Evolutionary conservation across 495 filamentous ascomycete genomes (phyloP).

Genomic region (Parathielavia hyrcaniae): DNA sequence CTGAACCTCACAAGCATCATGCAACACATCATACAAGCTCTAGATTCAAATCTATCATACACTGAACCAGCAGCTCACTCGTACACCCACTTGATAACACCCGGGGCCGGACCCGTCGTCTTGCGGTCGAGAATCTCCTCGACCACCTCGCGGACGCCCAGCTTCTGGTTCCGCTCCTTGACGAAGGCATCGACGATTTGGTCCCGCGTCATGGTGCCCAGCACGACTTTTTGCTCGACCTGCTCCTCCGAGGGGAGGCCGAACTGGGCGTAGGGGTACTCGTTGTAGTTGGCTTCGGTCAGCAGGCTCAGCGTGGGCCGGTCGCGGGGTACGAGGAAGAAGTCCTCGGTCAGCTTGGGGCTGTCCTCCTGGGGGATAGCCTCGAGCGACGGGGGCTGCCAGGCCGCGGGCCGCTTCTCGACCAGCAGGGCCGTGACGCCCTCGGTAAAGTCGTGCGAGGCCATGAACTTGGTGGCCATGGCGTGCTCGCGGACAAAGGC

Average conservation of each 20-base stretch:
- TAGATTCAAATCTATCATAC: constrained; percentile 5
- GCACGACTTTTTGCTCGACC: constrained; percentile 51
- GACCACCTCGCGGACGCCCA: constrained; percentile 53
- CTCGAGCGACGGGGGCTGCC: constrained; percentile 64
- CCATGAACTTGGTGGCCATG: constrained; percentile 79
- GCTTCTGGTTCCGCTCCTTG: constrained; percentile 39
- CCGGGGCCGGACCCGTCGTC: constrained; percentile 32
- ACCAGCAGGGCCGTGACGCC: constrained; percentile 75
- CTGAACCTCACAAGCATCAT: neutral
- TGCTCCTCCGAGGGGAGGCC: constrained; percentile 72
- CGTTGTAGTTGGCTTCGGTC: constrained; percentile 45
- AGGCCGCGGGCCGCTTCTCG: constrained; percentile 56
- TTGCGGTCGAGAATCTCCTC: constrained; percentile 51
- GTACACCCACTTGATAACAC: constrained; percentile 37
- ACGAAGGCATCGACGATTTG: constrained; percentile 49
- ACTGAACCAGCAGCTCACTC: neutral
- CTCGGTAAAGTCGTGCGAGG: constrained; percentile 75
- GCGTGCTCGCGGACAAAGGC: constrained; percentile 77
- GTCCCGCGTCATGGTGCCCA: constrained; percentile 31
- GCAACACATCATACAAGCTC: constrained; percentile 11
- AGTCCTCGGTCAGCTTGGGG: constrained; percentile 51
- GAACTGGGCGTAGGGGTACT: constrained; percentile 58
- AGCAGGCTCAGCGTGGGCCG: constrained; percentile 48
- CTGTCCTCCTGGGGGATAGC: constrained; percentile 45
- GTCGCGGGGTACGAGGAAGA: constrained; percentile 40